A percentile compares a stretch with the other conserved stretches of the same genome.
Conservation (phyloP, 441 rosid genomes). For the Gossypium armourianum region DNA sequence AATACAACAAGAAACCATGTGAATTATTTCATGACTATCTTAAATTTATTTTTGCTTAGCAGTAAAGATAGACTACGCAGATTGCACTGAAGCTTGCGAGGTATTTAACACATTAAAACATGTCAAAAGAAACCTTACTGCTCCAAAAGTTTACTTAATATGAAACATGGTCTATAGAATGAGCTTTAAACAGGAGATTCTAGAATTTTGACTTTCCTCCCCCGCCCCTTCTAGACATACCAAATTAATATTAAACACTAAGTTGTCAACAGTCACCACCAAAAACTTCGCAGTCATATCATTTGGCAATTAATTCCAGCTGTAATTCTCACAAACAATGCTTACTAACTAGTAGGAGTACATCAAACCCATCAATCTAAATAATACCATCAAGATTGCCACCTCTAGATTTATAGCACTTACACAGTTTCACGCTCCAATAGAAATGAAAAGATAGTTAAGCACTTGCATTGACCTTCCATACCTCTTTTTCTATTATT, state of each 20-base stretch:
- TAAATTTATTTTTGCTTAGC: neutral
- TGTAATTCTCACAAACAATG: neutral
- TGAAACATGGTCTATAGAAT: neutral
- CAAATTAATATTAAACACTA: neutral
- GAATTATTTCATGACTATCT: neutral
- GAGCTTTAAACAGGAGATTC: neutral
- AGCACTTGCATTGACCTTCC: neutral
- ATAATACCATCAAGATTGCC: neutral
- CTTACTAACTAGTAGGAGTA: neutral
- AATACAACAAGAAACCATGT: neutral
- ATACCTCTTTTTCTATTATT: neutral
- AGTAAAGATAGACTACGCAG: neutral
- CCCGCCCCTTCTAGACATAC: neutral
- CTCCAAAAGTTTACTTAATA: neutral
- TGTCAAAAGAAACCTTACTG: neutral
- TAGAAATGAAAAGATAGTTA: neutral
- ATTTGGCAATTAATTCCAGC: neutral
- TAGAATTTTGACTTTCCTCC: neutral
- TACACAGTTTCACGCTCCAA: neutral
- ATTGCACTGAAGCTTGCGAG: neutral
- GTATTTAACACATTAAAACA: neutral
- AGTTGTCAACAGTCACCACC: neutral
- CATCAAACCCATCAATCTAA: neutral
- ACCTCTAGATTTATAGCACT: neutral
- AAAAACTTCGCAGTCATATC: neutral